Evolutionary conservation across 2,329 filamentous ascomycete species (phyloP).

Genomic region (Xylariaceae sp.): DNA sequence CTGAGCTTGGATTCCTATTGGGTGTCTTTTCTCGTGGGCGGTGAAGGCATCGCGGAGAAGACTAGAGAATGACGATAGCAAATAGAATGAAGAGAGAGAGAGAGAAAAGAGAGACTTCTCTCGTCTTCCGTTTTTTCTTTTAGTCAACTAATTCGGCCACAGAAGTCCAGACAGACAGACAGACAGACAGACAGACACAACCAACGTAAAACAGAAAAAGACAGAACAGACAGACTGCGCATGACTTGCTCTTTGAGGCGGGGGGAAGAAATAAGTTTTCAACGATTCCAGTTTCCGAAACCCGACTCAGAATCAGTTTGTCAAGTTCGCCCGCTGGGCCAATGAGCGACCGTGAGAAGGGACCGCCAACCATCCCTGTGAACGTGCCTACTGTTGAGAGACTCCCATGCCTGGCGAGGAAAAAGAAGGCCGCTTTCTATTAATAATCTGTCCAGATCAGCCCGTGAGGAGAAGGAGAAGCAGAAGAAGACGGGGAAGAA

Average conservation of each 20-base stretch:
- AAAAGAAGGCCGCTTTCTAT: constrained; percentile 30
- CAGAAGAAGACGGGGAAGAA: too few species aligned
- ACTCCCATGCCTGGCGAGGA: constrained; percentile 22
- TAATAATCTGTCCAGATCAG: constrained; percentile 19
- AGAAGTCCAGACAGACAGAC: too few species aligned
- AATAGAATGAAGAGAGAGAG: too few species aligned
- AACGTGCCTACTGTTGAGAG: constrained; percentile 28
- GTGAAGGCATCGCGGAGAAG: background rate
- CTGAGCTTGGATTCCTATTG: background rate
- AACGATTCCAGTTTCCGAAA: constrained; percentile 32
- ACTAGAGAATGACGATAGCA: too few species aligned
- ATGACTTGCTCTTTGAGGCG: constrained; percentile 16
- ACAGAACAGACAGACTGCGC: background rate
- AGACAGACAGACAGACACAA: background rate
- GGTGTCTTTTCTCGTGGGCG: background rate
- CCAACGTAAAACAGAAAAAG: background rate
- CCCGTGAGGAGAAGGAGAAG: too few species aligned
- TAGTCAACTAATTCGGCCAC: constrained; percentile 11
- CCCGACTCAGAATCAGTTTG: constrained; percentile 35
- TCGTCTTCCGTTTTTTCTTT: background rate
- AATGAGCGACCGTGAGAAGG: constrained; percentile 26
- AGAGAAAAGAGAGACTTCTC: background rate
- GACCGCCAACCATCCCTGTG: constrained; percentile 22
- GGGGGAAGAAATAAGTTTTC: constrained; percentile 27
- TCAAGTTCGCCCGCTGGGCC: constrained; percentile 24